Conservation (phyloP, 2,329 filamentous ascomycete species). For the Phaeoacremonium minimum region DNA sequence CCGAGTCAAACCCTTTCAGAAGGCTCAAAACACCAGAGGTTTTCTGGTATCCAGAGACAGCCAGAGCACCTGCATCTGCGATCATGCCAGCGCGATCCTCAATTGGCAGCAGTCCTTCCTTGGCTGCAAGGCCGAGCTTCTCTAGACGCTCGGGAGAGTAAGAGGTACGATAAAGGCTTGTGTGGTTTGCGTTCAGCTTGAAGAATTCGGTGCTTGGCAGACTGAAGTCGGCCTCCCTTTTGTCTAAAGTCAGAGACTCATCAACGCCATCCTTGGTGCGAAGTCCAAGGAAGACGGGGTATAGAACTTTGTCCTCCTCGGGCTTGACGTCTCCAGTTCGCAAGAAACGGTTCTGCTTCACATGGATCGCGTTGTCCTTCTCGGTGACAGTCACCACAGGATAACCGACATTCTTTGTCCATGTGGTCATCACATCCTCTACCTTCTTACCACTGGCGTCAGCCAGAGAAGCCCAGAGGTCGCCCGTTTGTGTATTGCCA, state of each 20-base stretch:
- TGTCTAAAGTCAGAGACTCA: constrained; percentile 64
- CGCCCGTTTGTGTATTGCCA: constrained; percentile 85
- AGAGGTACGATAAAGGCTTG: constrained; percentile 84
- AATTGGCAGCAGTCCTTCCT: constrained; percentile 72
- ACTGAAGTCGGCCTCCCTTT: constrained; percentile 74
- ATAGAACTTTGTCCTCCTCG: constrained; percentile 84
- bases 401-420: constrained; percentile 95
- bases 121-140: constrained; percentile 85
- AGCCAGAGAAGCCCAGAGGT: constrained; percentile 84
- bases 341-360: constrained; percentile 95
- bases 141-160: constrained; percentile 79
- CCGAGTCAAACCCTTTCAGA: constrained; percentile 78
- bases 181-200: constrained; percentile 95
- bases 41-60: constrained; percentile 87
- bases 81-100: constrained; percentile 95
- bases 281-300: constrained; percentile 84
- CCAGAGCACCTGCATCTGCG: constrained; percentile 84
- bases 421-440: constrained; percentile 85
- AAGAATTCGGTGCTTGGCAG: constrained; percentile 81
- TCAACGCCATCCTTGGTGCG: constrained; percentile 81
- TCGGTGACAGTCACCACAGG: constrained; percentile 82
- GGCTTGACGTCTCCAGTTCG: constrained; percentile 89
- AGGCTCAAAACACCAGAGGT: constrained; percentile 85
- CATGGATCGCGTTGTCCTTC: constrained; percentile 66
- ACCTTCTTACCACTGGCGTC: constrained; percentile 90